A percentile compares a stretch with the other conserved stretches of the same genome.
phyloP scores from a whole-genome alignment of 2,329 filamentous ascomycete genomes.

The Davidsoniella eucalypti region DNA sequence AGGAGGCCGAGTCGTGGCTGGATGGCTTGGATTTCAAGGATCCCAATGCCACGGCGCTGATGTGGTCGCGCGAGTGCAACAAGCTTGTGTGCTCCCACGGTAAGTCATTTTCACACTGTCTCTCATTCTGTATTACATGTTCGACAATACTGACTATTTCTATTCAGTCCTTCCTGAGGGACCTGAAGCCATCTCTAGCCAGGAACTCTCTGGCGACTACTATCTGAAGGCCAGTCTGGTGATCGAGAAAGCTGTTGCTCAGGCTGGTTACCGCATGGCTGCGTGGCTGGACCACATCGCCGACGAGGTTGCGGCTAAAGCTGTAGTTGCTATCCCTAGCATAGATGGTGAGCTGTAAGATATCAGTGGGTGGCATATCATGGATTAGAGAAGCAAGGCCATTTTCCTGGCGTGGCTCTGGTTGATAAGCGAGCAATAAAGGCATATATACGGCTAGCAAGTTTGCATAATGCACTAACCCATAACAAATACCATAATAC shows the following conservation, averaged over 20 bases:
- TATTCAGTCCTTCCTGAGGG: constrained; percentile 43
- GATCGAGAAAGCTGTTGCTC: constrained; percentile 49
- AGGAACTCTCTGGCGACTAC: constrained; percentile 47
- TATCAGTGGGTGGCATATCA: background rate
- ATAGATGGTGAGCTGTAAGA: constrained; percentile 1
- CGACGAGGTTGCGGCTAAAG: constrained; percentile 17
- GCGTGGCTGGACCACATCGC: constrained; percentile 50
- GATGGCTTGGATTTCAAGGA: constrained; percentile 38
- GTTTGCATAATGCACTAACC: too few species aligned
- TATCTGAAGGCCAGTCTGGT: constrained; percentile 46
- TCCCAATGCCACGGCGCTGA: constrained; percentile 37
- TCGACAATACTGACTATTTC: background rate
- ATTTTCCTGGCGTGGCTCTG: too few species aligned
- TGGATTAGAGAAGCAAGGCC: too few species aligned
- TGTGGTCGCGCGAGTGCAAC: constrained; percentile 49
- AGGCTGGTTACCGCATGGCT: constrained; percentile 51
- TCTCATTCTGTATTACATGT: background rate
- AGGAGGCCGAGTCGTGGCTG: constrained; percentile 36
- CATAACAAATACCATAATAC: too few species aligned
- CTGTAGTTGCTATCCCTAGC: constrained; percentile 2
- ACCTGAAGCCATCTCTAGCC: constrained; percentile 35
- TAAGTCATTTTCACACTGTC: constrained; percentile 20
- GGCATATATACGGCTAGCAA: too few species aligned
- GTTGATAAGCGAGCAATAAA: too few species aligned
- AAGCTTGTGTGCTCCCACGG: constrained; percentile 43